phyloP scores from a whole-genome alignment of 805 yeast species.

The Yamadazyma sp. region DNA sequence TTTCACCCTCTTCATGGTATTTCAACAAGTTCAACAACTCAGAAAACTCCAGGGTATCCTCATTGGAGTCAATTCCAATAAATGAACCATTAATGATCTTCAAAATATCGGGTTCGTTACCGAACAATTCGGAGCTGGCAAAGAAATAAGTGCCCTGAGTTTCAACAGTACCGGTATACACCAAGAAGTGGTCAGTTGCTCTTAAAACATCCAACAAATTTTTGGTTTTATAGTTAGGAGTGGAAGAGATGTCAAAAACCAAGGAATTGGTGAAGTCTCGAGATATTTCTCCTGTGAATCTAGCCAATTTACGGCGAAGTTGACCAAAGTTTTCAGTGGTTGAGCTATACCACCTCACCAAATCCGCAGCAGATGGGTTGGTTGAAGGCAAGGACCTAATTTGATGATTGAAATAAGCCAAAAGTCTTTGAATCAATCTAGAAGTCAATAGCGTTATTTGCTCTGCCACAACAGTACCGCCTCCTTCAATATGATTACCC shows the following conservation, averaged over 20 bases:
- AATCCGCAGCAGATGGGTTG: conserved; percentile 32
- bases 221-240: conserved; percentile 46
- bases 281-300: conserved; percentile 69
- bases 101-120: conserved; percentile 38
- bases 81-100: conserved; percentile 40
- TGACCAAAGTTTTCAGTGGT: conserved; percentile 72
- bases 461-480: conserved; percentile 77
- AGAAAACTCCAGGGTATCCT: conserved; percentile 26
- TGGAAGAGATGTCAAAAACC: conserved; percentile 50
- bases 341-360: conserved; percentile 63
- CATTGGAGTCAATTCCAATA: conserved; percentile 36
- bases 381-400: conserved; percentile 56
- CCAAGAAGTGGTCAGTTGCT: conserved; percentile 70
- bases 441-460: conserved; percentile 67
- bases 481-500: conserved; percentile 77
- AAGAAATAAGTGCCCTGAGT: conserved; percentile 76
- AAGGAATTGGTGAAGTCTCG: conserved; percentile 73
- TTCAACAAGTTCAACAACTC: conserved; percentile 23
- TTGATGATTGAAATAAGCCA: conserved; percentile 71
- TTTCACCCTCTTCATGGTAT: conserved; percentile 20
- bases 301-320: conserved; percentile 74
- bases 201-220: conserved; percentile 56
- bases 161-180: conserved; percentile 71
- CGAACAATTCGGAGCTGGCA: conserved; percentile 61
- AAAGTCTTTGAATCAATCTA: conserved; percentile 65